Evolutionary conservation across 2,329 filamentous ascomycete genomes (phyloP), one percentile per base, ranked within the genome.

Genomic region (Clonostachys chloroleuca): DNA sequence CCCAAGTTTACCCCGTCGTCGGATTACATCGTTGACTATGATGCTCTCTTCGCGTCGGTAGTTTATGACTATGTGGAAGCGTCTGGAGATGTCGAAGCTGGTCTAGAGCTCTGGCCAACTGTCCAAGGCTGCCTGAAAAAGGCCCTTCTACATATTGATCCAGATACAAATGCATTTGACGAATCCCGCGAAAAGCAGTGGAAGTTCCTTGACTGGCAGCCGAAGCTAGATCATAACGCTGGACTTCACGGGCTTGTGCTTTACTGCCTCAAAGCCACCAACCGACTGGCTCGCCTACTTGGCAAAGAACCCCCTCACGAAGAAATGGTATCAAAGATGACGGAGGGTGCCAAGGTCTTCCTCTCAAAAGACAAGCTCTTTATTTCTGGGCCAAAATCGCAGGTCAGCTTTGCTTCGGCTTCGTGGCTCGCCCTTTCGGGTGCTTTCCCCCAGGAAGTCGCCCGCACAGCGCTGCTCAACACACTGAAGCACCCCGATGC

Each of bases 11-110:
- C 52, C 5, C 51, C 61, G 1, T 59, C 60, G 1, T 54, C 59
- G 3, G 63, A 66, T 42, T 67, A 66, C 46, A 65, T 67, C 33
- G 57, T 66, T 12, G 64, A 67, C 49, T 67, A 66, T 49, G 63
- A 67, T 42, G 60, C 61, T 2, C 54, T 67, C 13, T 66, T 66
- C 45, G 59, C 56, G 8, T 52, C 55, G 34, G 61, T 58, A 5
- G 56, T 64, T 9, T 56, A 60, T 10, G 64, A 67, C 49, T 66
- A 66, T 45, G 55, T 59, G 5, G 49, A 54, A 12, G 59, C 58
- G 8, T 63, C 62, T 2, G 57, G 59, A 5, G 64, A 67, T 40
- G 39, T 51, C 9, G 51, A 56, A 8, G 54, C 59, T 0, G 64
- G 56, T 3, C 47, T 56, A 5, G 51, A 55, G 5, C 52, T 67